Conservation (phyloP, 441 rosid genomes). For the Macaranga tanarius region DNA sequence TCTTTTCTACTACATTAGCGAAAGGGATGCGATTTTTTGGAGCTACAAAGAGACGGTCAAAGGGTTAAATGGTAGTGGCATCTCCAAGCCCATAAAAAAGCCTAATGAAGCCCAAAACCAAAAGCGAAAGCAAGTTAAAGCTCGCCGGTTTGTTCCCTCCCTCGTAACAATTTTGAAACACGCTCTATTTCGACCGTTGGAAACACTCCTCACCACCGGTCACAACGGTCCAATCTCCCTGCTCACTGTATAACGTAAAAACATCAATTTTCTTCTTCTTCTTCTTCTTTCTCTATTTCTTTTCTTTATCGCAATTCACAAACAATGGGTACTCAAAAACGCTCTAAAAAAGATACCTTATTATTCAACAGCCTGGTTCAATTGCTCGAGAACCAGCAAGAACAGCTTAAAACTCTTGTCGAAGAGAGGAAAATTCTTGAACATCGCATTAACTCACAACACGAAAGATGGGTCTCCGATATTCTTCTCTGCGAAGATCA, state of each 20-base stretch:
- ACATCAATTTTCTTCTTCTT: constrained; percentile 20
- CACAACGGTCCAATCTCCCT: constrained; percentile 13
- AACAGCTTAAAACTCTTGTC: constrained; percentile 56
- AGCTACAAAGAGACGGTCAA: too few relatives aligned
- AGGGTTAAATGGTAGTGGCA: too few relatives aligned
- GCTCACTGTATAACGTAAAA: neutral
- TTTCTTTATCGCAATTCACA: neutral
- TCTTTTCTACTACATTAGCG: too few relatives aligned
- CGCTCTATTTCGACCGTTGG: constrained; percentile 24
- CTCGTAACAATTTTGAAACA: neutral
- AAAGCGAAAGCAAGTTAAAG: neutral
- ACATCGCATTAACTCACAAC: constrained; percentile 48
- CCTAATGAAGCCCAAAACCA: neutral
- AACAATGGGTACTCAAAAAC: constrained; percentile 32
- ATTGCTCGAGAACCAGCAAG: constrained; percentile 53
- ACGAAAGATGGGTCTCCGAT: constrained; percentile 49
- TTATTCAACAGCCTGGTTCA: constrained; percentile 54
- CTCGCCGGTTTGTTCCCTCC: neutral
- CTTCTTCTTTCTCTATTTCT: constrained; percentile 15
- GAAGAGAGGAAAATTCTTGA: constrained; percentile 59
- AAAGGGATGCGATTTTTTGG: too few relatives aligned
- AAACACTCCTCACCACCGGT: neutral
- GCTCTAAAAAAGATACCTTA: constrained; percentile 34
- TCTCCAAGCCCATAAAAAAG: neutral
- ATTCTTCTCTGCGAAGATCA: constrained; percentile 43